A percentile compares a stretch with the other conserved stretches of the same genome.
Conservation (phyloP, 1,284 basidiomycete species). For the Trichosporon coremiiforme region DNA sequence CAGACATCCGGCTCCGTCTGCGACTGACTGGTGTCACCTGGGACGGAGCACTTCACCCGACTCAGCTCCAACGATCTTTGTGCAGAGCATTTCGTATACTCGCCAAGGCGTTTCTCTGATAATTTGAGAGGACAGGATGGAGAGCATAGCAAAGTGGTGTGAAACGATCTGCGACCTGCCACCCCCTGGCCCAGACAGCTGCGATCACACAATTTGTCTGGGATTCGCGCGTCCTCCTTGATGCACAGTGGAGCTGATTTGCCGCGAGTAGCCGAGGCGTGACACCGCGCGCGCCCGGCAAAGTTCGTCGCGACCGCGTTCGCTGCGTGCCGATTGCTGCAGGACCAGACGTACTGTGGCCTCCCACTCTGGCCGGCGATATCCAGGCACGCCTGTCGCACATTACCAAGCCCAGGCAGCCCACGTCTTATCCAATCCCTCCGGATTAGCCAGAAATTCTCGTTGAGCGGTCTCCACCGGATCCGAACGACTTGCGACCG, state of each 20-base stretch:
- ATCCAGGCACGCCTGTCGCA: neutral
- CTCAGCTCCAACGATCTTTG: too few relatives aligned
- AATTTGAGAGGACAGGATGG: too few relatives aligned
- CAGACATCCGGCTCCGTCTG: constrained; percentile 1
- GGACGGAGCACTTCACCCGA: neutral
- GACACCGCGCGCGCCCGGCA: too few relatives aligned
- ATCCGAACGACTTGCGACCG: constrained; percentile 14
- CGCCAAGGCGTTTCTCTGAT: too few relatives aligned
- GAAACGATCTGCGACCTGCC: neutral
- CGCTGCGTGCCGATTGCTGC: neutral
- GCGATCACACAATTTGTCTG: neutral
- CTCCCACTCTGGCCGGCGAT: too few relatives aligned
- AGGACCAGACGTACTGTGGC: too few relatives aligned
- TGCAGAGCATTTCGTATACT: too few relatives aligned
- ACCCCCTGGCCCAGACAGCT: neutral
- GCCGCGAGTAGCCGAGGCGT: too few relatives aligned
- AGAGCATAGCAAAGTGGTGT: neutral
- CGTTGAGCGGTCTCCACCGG: neutral
- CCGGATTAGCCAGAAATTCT: neutral
- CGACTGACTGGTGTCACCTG: neutral
- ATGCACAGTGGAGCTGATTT: neutral
- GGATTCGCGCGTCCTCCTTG: neutral
- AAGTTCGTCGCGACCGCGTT: neutral
- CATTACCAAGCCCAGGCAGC: too few relatives aligned
- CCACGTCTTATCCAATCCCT: neutral